A percentile compares a stretch with the other conserved stretches of the same genome.
Evolutionary conservation across 164 flowering plant genomes (phyloP).

Genomic region (Vitis vinifera): ASM3070453v1 NC_081808.1:3307501-3308000

Average conservation of each 20-base stretch:
- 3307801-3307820: slow-evolving; percentile 13
- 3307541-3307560: slow-evolving; percentile 61
- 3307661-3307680: slow-evolving; percentile 15
- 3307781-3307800: slow-evolving; percentile 12
- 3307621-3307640: slow-evolving; percentile 18
- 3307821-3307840: slow-evolving; percentile 11
- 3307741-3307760: slow-evolving; percentile 12
- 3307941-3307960: slow-evolving; percentile 13
- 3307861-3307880: slow-evolving; percentile 21
- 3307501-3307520: slow-evolving; percentile 48
- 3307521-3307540: slow-evolving; percentile 84
- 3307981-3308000: slow-evolving; percentile 22
- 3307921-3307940: slow-evolving; percentile 13
- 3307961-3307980: slow-evolving; percentile 17
- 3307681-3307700: slow-evolving; percentile 16
- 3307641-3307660: slow-evolving; percentile 8
- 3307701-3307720: slow-evolving; percentile 13
- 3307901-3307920: slow-evolving; percentile 19
- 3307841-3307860: slow-evolving; percentile 17
- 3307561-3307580: slow-evolving; percentile 84
- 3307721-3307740: slow-evolving; percentile 14
- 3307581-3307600: slow-evolving; percentile 69
- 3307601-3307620: slow-evolving; percentile 72
- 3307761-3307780: slow-evolving; percentile 6
- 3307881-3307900: slow-evolving; percentile 20